phyloP scores from a whole-genome alignment of 345 rosid species.

The Eutrema heterophyllum region DNA sequence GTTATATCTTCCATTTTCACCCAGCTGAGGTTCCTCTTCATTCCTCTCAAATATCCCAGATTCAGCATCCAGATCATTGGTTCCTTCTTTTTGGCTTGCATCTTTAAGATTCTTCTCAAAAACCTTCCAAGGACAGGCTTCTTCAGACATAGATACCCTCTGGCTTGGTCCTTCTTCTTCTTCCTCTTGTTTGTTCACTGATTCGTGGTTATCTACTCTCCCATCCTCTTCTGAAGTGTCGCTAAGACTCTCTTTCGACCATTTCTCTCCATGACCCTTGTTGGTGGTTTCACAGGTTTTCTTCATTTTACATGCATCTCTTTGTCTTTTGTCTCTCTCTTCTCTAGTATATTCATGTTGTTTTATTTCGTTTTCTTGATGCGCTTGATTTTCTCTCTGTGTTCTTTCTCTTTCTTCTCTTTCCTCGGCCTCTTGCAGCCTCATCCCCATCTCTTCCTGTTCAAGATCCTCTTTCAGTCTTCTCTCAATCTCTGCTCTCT shows the following conservation, averaged over 20 bases:
- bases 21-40: conserved; percentile 19
- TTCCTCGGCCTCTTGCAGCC: conserved; percentile 26
- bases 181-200: conserved; percentile 12
- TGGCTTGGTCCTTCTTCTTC: conserved; percentile 35
- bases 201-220: not conserved
- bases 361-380: conserved; percentile 38
- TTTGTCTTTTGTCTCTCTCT: conserved; percentile 35
- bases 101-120: conserved; percentile 38
- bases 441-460: conserved; percentile 25
- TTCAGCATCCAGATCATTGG: conserved; percentile 28
- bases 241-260: conserved; percentile 20
- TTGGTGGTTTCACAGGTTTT: conserved; percentile 30
- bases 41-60: conserved; percentile 21
- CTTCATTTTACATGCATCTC: conserved; percentile 32
- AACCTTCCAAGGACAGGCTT: conserved; percentile 32
- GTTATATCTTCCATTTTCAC: conserved; percentile 23
- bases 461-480: conserved; percentile 33
- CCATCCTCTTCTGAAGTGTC: conserved; percentile 32
- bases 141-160: conserved; percentile 20
- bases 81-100: conserved; percentile 36
- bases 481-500: conserved; percentile 38
- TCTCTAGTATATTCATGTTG: conserved; percentile 30
- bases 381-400: conserved; percentile 33
- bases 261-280: conserved; percentile 32
- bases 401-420: conserved; percentile 31